A percentile compares a stretch with the other conserved stretches of the same genome.
Conservation (phyloP, 148 eudicot species). For the Rhododendron ovatum region DNA sequence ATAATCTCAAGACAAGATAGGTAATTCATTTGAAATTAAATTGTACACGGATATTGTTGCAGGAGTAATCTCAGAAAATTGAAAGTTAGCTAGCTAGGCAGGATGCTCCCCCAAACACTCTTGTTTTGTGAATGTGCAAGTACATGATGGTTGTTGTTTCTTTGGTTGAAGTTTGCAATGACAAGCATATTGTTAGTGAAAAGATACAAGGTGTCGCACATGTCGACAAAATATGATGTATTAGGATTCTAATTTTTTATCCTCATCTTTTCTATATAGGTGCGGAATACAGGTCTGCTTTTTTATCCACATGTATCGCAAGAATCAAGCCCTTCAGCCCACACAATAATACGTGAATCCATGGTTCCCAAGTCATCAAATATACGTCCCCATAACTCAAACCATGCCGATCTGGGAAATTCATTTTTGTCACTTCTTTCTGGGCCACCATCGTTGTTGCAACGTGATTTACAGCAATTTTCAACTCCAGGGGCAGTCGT, state of each 20-base stretch:
- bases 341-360: constrained; percentile 22
- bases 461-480: constrained; percentile 29
- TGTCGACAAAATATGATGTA: neutral
- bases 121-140: neutral
- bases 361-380: constrained; percentile 23
- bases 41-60: neutral
- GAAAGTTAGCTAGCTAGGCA: neutral
- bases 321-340: constrained; percentile 27
- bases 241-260: constrained; percentile 8
- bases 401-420: constrained; percentile 31
- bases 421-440: constrained; percentile 43
- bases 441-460: constrained; percentile 28
- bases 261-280: constrained; percentile 20
- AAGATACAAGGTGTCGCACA: neutral
- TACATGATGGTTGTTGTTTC: neutral
- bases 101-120: neutral
- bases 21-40: neutral
- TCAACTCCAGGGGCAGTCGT: constrained; percentile 18
- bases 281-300: constrained; percentile 20
- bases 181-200: neutral
- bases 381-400: constrained; percentile 25
- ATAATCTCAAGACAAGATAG: neutral
- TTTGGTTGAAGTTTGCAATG: neutral
- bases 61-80: neutral
- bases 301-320: constrained; percentile 21